Evolutionary conservation across 371 early-diverging fungal genomes (phyloP).

Genomic region (Apophysomyces trapeziformis): DNA sequence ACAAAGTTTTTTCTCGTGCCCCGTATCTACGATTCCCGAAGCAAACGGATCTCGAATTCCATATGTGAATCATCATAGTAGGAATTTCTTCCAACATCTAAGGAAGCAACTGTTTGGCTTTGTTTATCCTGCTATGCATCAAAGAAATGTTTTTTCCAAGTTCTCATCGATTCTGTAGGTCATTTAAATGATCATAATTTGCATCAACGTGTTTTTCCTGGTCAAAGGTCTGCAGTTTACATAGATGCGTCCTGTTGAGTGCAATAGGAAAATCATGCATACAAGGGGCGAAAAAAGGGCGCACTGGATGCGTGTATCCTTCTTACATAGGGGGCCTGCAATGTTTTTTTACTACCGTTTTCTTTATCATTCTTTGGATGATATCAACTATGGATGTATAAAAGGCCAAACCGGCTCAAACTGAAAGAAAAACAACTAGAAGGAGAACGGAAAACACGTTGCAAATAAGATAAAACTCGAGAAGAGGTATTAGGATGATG

Average conservation of each 20-base stretch:
- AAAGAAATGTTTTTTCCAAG: too few species aligned
- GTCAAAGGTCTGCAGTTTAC: not conserved
- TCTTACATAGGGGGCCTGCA: constrained; percentile 1
- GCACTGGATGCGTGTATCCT: not conserved
- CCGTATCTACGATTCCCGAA: too few species aligned
- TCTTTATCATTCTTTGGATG: not conserved
- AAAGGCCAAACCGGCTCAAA: not conserved
- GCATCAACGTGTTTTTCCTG: too few species aligned
- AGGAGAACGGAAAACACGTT: not conserved
- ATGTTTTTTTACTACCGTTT: not conserved
- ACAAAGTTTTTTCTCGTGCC: too few species aligned
- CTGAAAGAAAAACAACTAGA: not conserved
- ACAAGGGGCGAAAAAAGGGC: not conserved
- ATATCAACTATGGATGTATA: not conserved
- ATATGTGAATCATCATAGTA: too few species aligned
- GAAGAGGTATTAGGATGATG: not conserved
- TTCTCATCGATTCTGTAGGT: too few species aligned
- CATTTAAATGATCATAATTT: too few species aligned
- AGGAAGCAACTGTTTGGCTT: too few species aligned
- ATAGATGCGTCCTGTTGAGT: constrained; percentile 1
- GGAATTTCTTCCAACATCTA: too few species aligned
- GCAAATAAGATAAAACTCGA: not conserved
- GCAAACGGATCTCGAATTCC: too few species aligned
- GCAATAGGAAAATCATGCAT: constrained; percentile 3
- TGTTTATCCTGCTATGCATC: too few species aligned